Evolutionary conservation across 352 stramenopile species (phyloP).

Genomic region (Phytophthora europaea): DNA sequence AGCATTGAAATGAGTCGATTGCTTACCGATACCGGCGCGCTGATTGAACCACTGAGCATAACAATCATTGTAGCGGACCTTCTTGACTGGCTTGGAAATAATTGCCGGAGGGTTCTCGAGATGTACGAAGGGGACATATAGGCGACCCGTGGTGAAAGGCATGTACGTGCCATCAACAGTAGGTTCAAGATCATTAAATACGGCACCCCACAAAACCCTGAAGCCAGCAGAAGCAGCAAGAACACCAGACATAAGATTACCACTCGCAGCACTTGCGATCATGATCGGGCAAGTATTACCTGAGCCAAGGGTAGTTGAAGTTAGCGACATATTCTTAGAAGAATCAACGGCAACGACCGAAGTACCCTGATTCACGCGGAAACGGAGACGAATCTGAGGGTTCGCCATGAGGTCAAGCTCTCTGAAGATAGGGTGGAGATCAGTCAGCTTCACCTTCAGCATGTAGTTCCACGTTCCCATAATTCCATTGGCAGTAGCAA

Average conservation of each 20-base stretch:
- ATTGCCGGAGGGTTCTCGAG: conserved; percentile 25
- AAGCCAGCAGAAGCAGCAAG: conserved; percentile 3
- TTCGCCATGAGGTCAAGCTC: conserved; percentile 10
- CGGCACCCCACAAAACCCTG: conserved; percentile 9
- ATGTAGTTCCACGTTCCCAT: conserved; percentile 19
- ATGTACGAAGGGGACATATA: conserved; percentile 17
- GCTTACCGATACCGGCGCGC: conserved; percentile 9
- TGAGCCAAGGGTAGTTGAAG: conserved; percentile 3
- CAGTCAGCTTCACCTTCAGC: conserved; percentile 1
- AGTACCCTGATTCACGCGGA: conserved; percentile 12
- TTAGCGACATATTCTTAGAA: conserved; percentile 1
- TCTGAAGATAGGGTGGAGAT: conserved; percentile 8
- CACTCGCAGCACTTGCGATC: neutral
- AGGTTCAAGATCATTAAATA: conserved; percentile 14
- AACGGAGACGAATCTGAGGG: conserved; percentile 1
- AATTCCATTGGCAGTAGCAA: conserved; percentile 1
- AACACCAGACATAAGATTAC: conserved; percentile 5
- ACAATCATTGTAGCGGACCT: conserved; percentile 11
- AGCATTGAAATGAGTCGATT: conserved; percentile 4
- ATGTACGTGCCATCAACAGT: conserved; percentile 18
- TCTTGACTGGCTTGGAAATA: conserved; percentile 20
- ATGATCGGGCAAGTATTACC: conserved; percentile 12
- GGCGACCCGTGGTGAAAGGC: conserved; percentile 14
- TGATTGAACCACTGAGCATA: conserved; percentile 26
- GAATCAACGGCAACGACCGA: neutral